Evolutionary conservation across 805 yeast species (phyloP), one percentile per base, ranked within the genome.

Genomic region (Ogataea pilisensis): DNA sequence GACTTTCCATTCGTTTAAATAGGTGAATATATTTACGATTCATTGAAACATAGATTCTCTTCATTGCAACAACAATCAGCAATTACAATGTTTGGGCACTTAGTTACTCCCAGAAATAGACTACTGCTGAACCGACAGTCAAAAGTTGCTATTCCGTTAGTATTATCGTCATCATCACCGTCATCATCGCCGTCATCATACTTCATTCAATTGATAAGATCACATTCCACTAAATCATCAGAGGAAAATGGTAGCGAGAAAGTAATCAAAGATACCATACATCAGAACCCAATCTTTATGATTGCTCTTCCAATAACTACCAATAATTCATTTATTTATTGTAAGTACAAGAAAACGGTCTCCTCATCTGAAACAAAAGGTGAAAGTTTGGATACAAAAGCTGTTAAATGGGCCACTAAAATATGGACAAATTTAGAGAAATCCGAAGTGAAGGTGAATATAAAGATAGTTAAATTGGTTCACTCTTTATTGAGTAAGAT

Each of bases 221-320:
- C 7, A 8, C 26, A 22, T 8, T 22, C 26, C 26, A 22, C 26
- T 11, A 22, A 8, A 22, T 22, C 11, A 22, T n/a, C n/a, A n/a
- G n/a, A n/a, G n/a, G n/a, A n/a, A n/a, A n/a, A n/a, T n/a, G n/a
- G n/a, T n/a, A n/a, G n/a, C n/a, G n/a, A n/a, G n/a, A n/a, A n/a
- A n/a, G n/a, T n/a, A n/a, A 22, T 22, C 12, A 21, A 16, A 13
- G 27, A 18, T 13, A 32, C n/a, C 20, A 13, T 32, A 16, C 3
- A 5, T 12, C 28, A 36, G 7, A 25, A 49, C 30, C 55, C 59
- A 8, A 78, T 85, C 50, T 77, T 82, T 49, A 61, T 90, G 24
- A 64, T 85, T 11, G 75, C 87, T 3, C 65, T 88, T 5, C 96
- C 96, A 6, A 67, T 89, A 21, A 81, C 91, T 5, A 66, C 77